Percentiles rank a stretch among this genome's conserved stretches.
These are phyloP conservation scores for Mollisia scopiformis DNA, from an alignment of 2,329 filamentous ascomycete genomes.

Conservation along the genomic window DNA sequence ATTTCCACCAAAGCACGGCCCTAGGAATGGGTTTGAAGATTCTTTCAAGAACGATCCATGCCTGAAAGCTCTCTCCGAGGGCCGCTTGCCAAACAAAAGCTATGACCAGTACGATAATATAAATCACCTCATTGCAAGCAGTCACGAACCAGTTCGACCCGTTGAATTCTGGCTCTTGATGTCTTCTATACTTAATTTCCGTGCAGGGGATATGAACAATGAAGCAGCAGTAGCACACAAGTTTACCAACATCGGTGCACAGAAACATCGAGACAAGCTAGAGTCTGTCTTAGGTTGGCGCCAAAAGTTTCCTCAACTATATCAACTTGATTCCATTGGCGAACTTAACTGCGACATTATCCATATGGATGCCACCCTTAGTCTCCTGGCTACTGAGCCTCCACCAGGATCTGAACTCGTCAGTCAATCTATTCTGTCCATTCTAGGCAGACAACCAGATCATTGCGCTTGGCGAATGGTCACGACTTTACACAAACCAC, in stretches of 20 bases:
- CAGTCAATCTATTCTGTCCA: conserved; percentile 60
- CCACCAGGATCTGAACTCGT: conserved; percentile 62
- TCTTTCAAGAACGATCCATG: conserved; percentile 69
- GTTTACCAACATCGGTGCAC: conserved; percentile 27
- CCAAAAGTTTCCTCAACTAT: conserved; percentile 58
- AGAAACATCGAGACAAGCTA: conserved; percentile 40
- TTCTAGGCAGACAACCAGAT: conserved; percentile 56
- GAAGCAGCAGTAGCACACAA: conserved; percentile 27
- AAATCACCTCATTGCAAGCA: conserved; percentile 15
- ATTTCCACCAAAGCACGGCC: conserved; percentile 54
- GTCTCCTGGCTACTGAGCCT: conserved; percentile 59
- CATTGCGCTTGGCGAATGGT: conserved; percentile 63
- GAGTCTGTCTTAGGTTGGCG: conserved; percentile 61
- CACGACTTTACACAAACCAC: conserved; percentile 59
- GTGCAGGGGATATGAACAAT: conserved; percentile 18
- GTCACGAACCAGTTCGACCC: conserved; percentile 25
- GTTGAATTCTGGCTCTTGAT: conserved; percentile 34
- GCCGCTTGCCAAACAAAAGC: conserved; percentile 28
- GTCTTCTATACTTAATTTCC: conserved; percentile 21
- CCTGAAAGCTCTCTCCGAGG: conserved; percentile 61
- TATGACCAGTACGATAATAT: conserved; percentile 24
- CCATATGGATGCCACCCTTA: conserved; percentile 64
- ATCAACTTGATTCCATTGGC: conserved; percentile 52
- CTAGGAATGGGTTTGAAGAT: conserved; percentile 56
- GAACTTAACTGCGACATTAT: conserved; percentile 60